Percentiles rank a stretch among this genome's conserved stretches.
These are phyloP conservation scores for Pleoardoris graminearum DNA, from an alignment of 2,329 filamentous ascomycete species.

Conservation along the genomic window DNA sequence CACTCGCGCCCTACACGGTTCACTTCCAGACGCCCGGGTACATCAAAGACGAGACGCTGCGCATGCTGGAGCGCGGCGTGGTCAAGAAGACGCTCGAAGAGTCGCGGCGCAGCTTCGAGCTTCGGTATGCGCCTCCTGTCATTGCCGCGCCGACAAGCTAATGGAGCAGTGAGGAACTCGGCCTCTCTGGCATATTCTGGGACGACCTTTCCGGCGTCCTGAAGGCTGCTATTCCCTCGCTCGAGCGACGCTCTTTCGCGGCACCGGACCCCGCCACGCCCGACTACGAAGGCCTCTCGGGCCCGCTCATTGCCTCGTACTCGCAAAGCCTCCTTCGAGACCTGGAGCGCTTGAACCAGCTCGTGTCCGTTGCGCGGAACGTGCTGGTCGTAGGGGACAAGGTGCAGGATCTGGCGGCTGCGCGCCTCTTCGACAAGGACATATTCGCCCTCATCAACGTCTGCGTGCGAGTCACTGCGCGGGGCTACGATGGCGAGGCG, in stretches of 20 bases:
- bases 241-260: constrained; percentile 65
- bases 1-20: constrained; percentile 54
- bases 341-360: constrained; percentile 64
- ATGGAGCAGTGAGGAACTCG: constrained; percentile 56
- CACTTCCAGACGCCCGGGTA: constrained; percentile 65
- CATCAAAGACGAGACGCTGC: constrained; percentile 62
- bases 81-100: constrained; percentile 64
- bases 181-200: constrained; percentile 62
- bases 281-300: constrained; percentile 62
- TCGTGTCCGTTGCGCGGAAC: constrained; percentile 65
- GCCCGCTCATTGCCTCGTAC: constrained; percentile 64
- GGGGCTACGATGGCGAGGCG: constrained; percentile 67
- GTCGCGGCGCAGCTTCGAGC: constrained; percentile 59
- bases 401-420: constrained; percentile 65
- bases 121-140: constrained; percentile 49
- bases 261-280: constrained; percentile 60
- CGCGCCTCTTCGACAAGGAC: constrained; percentile 63
- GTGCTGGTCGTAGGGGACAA: constrained; percentile 63
- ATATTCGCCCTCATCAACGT: constrained; percentile 65
- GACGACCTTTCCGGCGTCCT: constrained; percentile 61
- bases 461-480: constrained; percentile 65
- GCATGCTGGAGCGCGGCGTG: constrained; percentile 57
- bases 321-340: constrained; percentile 63
- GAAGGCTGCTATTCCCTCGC: constrained; percentile 62
- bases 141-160: background rate